These are phyloP conservation scores for Leccinum aurantiacum DNA, from an alignment of 768 basidiomycete genomes.

Conservation along the genomic window DNA sequence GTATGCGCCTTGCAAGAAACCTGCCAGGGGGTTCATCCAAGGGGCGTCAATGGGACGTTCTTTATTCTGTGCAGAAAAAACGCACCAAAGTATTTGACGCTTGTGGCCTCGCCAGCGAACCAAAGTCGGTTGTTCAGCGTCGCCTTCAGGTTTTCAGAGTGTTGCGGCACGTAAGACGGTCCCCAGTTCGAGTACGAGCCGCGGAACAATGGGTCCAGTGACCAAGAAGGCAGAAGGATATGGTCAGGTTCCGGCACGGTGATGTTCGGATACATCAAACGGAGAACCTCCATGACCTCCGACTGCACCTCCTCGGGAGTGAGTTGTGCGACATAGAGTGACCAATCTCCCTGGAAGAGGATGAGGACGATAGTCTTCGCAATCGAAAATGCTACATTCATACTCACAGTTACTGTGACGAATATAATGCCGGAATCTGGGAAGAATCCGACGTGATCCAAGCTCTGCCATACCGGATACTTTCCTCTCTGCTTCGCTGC, in stretches of 20 bases:
- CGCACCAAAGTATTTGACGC: conserved; percentile 56
- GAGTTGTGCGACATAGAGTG: conserved; percentile 56
- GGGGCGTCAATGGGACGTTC: neutral
- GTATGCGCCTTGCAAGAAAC: conserved; percentile 60
- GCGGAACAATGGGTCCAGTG: conserved; percentile 42
- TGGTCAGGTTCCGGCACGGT: conserved; percentile 55
- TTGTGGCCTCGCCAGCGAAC: conserved; percentile 67
- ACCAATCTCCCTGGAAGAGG: conserved; percentile 53
- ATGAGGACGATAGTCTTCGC: neutral
- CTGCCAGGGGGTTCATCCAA: neutral
- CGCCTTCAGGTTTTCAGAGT: conserved; percentile 57
- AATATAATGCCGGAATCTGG: conserved; percentile 54
- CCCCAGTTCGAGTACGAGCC: conserved; percentile 71
- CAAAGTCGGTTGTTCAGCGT: conserved; percentile 51
- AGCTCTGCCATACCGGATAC: conserved; percentile 68
- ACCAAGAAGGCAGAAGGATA: conserved; percentile 59
- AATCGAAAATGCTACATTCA: neutral
- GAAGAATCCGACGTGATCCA: conserved; percentile 58
- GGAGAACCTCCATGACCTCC: conserved; percentile 59
- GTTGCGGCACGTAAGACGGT: conserved; percentile 51
- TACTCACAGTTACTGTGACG: conserved; percentile 29
- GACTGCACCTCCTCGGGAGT: conserved; percentile 44
- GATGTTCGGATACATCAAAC: conserved; percentile 55
- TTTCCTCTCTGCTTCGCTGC: conserved; percentile 57
- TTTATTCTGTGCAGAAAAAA: neutral